Evolutionary conservation across 148 eudicot species (phyloP).

Genomic region (Cornus suecica): DNA sequence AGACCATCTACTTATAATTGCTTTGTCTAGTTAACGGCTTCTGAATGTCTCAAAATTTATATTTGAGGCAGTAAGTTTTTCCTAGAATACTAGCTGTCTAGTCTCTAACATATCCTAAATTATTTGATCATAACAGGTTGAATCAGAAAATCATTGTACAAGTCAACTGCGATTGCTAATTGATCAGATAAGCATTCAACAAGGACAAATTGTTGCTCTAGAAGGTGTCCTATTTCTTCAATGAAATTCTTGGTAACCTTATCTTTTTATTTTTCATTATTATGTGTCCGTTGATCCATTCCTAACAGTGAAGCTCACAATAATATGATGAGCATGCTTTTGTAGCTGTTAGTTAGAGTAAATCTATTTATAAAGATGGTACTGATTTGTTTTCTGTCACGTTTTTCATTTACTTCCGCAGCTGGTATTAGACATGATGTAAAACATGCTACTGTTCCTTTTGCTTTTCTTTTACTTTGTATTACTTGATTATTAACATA

Average conservation of each 20-base stretch:
- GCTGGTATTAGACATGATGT: background rate
- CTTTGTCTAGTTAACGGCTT: background rate
- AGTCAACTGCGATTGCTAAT: constrained; percentile 58
- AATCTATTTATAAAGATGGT: background rate
- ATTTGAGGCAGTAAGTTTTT: background rate
- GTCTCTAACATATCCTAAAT: background rate
- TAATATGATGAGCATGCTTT: constrained; percentile 3
- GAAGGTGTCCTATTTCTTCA: constrained; percentile 49
- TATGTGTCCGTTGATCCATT: background rate
- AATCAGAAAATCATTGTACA: constrained; percentile 57
- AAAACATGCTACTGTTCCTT: background rate
- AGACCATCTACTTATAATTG: background rate
- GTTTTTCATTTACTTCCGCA: background rate
- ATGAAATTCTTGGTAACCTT: constrained; percentile 10
- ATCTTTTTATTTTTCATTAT: background rate
- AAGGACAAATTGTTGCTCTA: constrained; percentile 61
- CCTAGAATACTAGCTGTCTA: background rate
- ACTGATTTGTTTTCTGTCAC: background rate
- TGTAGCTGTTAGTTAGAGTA: background rate
- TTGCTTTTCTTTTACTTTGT: background rate
- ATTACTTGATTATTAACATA: background rate
- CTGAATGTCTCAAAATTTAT: constrained; percentile 4
- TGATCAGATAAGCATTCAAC: constrained; percentile 87
- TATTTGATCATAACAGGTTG: constrained; percentile 37
- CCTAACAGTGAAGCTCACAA: background rate